Evolutionary conservation across 2,329 filamentous ascomycete species (phyloP), one percentile per base, ranked within the genome.

Genomic region (Aureobasidium sp.): DNA sequence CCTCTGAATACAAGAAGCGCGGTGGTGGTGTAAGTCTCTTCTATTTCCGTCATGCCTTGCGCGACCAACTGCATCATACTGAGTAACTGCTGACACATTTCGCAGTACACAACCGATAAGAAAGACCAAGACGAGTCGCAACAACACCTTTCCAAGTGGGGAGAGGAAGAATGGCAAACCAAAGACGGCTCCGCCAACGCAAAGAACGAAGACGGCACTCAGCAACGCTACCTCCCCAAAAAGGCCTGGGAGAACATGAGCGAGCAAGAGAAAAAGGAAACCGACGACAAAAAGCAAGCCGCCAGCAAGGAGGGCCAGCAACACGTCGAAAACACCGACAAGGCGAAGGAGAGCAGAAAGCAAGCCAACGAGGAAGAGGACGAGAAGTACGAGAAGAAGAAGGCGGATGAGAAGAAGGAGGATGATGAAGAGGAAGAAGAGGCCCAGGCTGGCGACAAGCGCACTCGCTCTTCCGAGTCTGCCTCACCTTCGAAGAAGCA

Each of bases 131-230:
- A 77, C 63, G 69, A 77, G 29, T 73, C 72, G 5, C 77, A 79
- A 59, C 74, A 77, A 67, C 69, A 78, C 52, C 69, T 80, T 1
- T 71, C 73, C 6, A 71, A 78, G 21, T 80, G 78, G 78, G 72
- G 69, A 0, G 70, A 78, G n/a, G 78, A 80, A 59, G 75, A 80
- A 5, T 79, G 77, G 77, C 77, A 79, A 69, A 79, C 77, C 0
- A 79, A 79, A 62, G 77, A 80, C 50, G 77, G 77, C 1, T 72
- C 70, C 7, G 77, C 73, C 0, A 69, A 73, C n/a, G 77, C 78
- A 1, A 77, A 76, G 62, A 67, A 78, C 55, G 71, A 71, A 3
- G 76, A 79, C 64, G 77, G 76, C 1, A 76, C 74, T 1, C 67
- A 75, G 64, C 75, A 79, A 67, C 66, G 76, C 21, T 79, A 79